These are phyloP conservation scores for Phialophora expanda DNA, from an alignment of 2,329 filamentous ascomycete species.

Conservation along the genomic window DNA sequence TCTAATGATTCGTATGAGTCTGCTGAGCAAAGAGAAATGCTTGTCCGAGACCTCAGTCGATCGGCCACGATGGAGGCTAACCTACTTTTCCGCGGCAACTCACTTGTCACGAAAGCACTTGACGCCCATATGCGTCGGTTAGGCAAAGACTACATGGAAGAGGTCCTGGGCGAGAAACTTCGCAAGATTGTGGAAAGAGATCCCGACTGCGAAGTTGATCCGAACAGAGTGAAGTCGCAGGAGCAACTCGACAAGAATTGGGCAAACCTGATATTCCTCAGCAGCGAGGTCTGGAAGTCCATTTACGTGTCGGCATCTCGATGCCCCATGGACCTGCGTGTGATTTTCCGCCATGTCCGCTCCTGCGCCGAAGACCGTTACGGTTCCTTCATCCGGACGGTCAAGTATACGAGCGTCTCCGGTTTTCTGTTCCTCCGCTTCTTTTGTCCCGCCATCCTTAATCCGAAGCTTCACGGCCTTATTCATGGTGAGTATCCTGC, in stretches of 20 bases:
- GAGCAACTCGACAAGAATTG: constrained; percentile 85
- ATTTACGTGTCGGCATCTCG: constrained; percentile 76
- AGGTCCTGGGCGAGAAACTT: constrained; percentile 83
- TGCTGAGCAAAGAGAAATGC: constrained; percentile 62
- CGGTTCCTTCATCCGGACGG: constrained; percentile 86
- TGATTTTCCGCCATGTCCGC: constrained; percentile 87
- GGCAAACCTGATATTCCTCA: constrained; percentile 74
- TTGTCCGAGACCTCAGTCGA: constrained; percentile 68
- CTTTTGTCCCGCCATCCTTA: constrained; percentile 94
- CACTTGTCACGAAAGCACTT: constrained; percentile 86
- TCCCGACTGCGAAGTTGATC: constrained; percentile 93
- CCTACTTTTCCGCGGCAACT: constrained; percentile 92
- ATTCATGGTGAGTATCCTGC: constrained; percentile 63
- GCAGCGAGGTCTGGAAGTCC: constrained; percentile 81
- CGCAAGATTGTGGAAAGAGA: constrained; percentile 88
- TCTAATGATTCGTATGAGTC: constrained; percentile 65
- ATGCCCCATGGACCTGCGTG: constrained; percentile 79
- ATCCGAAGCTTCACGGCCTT: constrained; percentile 90
- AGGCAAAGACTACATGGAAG: constrained; percentile 89
- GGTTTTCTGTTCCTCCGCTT: constrained; percentile 94
- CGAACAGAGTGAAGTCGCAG: constrained; percentile 69
- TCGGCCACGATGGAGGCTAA: constrained; percentile 81
- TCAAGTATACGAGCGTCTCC: constrained; percentile 91
- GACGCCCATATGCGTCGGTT: constrained; percentile 95
- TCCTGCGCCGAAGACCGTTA: constrained; percentile 94